These are phyloP conservation scores for Reutealis trisperma DNA, from an alignment of 345 rosid species.

Conservation along the genomic window DNA sequence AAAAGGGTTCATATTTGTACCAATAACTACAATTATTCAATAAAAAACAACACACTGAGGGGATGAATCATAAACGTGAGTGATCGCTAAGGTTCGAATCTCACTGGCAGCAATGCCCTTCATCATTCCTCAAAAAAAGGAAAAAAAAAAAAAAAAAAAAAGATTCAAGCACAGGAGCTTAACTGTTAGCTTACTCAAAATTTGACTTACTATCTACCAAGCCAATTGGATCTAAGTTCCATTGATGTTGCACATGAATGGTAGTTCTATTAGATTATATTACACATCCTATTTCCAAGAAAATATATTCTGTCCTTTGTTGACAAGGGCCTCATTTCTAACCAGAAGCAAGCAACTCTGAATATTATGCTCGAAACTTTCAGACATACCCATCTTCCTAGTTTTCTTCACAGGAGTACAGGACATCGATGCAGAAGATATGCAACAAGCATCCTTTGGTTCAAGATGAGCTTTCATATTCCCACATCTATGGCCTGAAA, in stretches of 20 bases:
- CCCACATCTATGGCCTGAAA: neutral
- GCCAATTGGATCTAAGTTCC: neutral
- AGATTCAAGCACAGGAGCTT: neutral
- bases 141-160: no score
- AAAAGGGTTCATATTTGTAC: no score
- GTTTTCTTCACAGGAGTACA: neutral
- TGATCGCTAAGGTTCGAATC: no score
- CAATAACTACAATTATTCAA: no score
- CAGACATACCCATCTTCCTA: neutral
- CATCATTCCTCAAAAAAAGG: no score
- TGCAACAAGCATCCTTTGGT: neutral
- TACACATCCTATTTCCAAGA: neutral
- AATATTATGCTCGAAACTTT: neutral
- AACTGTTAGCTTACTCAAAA: neutral
- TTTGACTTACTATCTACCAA: neutral
- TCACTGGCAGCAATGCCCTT: no score
- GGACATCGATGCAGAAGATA: neutral
- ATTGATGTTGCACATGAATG: no score
- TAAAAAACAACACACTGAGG: no score
- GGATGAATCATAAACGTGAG: no score
- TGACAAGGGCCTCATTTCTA: neutral
- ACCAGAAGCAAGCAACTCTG: neutral
- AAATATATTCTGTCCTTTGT: neutral
- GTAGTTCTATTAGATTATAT: no score
- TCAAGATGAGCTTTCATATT: neutral